These are phyloP conservation scores for Trichopus zeylanicus DNA, from an alignment of 116 monocot species.

Conservation along the genomic window DNA sequence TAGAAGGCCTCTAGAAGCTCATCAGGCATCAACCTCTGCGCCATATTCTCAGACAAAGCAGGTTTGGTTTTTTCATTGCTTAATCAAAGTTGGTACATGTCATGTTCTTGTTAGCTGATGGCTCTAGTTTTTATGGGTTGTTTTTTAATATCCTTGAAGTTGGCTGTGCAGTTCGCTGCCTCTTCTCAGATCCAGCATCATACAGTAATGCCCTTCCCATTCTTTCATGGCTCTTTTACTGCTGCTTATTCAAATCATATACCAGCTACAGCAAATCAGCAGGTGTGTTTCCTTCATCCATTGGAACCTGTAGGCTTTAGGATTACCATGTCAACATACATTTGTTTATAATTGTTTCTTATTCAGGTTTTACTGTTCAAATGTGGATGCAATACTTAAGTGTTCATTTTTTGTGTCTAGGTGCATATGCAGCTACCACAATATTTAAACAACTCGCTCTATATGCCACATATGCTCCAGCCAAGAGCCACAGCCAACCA, in stretches of 20 bases:
- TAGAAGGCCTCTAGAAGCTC: constrained; percentile 13
- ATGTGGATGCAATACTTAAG: too few species aligned
- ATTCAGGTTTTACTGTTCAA: too few species aligned
- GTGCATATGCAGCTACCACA: constrained; percentile 28
- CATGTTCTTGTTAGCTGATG: too few species aligned
- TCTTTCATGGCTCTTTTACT: constrained; percentile 13
- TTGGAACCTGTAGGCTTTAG: too few species aligned
- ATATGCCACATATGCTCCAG: constrained; percentile 13
- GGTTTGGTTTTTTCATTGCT: too few species aligned
- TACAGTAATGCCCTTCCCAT: constrained; percentile 12
- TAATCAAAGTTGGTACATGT: too few species aligned
- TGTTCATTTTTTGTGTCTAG: constrained; percentile 4
- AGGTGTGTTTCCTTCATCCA: constrained; percentile 30
- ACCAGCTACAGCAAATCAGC: constrained; percentile 15
- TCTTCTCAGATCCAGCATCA: constrained; percentile 20
- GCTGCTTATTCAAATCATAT: constrained; percentile 20
- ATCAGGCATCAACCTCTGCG: constrained; percentile 8
- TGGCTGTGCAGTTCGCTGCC: constrained; percentile 9
- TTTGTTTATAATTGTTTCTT: too few species aligned
- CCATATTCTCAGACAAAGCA: constrained; percentile 16
- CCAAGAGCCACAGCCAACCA: constrained; percentile 6
- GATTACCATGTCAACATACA: too few species aligned
- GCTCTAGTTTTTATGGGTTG: too few species aligned
- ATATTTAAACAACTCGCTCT: constrained; percentile 15
- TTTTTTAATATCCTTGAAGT: constrained; percentile 18